Percentiles rank a stretch among this genome's conserved stretches.
phyloP scores from a whole-genome alignment of 352 stramenopile genomes.

The Globisporangium cylindrosporum region DNA sequence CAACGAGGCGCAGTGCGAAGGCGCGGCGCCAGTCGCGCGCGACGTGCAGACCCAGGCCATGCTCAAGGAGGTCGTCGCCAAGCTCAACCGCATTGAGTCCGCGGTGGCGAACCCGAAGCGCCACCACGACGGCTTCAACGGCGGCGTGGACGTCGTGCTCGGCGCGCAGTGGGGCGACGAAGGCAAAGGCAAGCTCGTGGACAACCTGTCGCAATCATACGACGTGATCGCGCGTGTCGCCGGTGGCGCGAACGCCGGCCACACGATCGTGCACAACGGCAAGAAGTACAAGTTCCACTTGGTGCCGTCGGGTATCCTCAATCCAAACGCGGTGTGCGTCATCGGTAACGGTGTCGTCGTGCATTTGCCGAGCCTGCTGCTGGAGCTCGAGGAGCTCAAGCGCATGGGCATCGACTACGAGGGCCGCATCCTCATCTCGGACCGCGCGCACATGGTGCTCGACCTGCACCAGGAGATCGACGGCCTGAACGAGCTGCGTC shows the following conservation, averaged over 20 bases:
- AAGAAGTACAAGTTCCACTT: constrained; percentile 99
- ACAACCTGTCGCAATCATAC: constrained; percentile 93
- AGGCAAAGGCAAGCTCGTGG: constrained; percentile 99
- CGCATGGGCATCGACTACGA: constrained; percentile 89
- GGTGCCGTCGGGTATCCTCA: constrained; percentile 97
- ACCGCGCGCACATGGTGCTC: constrained; percentile 98
- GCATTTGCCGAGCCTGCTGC: constrained; percentile 95
- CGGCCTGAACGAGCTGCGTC: constrained; percentile 80
- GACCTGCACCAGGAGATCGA: constrained; percentile 97
- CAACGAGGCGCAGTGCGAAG: constrained; percentile 30
- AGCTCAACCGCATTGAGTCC: constrained; percentile 87
- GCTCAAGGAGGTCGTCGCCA: constrained; percentile 81
- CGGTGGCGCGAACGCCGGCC: constrained; percentile 97
- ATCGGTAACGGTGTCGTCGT: constrained; percentile 99
- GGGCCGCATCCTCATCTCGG: constrained; percentile 95
- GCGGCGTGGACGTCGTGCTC: constrained; percentile 92
- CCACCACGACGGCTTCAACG: constrained; percentile 59
- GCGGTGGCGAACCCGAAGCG: constrained; percentile 81
- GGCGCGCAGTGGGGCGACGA: constrained; percentile 99
- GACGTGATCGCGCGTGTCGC: constrained; percentile 97
- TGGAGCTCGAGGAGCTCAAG: constrained; percentile 92
- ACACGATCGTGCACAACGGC: constrained; percentile 98
- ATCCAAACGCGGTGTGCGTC: constrained; percentile 94
- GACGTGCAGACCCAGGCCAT: constrained; percentile 60
- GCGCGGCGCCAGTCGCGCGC: constrained; percentile 34